A percentile compares a stretch with the other conserved stretches of the same genome.
These are phyloP conservation scores for Salvia splendens DNA, from an alignment of 257 asterid species.

Conservation along the genomic window DNA sequence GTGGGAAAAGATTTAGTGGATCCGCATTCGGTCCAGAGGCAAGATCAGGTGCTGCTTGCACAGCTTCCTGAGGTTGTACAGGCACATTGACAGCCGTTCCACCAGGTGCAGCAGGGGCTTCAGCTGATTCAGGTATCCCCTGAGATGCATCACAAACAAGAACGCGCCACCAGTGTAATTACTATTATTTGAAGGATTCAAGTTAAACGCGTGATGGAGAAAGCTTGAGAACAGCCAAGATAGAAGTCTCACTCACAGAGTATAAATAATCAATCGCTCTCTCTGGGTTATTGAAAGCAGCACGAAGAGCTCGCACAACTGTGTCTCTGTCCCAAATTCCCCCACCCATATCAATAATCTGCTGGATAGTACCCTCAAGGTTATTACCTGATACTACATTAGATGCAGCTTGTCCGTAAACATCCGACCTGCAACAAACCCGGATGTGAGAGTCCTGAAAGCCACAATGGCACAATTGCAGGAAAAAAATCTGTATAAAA, in stretches of 20 bases:
- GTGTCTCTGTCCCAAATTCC: constrained; percentile 85
- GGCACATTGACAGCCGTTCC: too few relatives aligned
- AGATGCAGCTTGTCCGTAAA: constrained; percentile 67
- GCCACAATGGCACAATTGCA: not conserved
- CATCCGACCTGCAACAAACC: constrained; percentile 46
- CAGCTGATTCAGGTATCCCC: too few relatives aligned
- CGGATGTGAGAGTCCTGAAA: not conserved
- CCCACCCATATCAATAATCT: constrained; percentile 90
- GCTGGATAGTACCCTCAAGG: constrained; percentile 70
- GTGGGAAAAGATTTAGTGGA: too few relatives aligned
- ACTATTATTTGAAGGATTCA: not conserved
- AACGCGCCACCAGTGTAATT: not conserved
- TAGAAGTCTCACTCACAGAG: constrained; percentile 42
- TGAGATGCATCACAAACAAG: too few relatives aligned
- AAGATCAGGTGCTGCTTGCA: too few relatives aligned
- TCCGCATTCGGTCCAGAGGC: too few relatives aligned
- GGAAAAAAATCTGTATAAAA: not conserved
- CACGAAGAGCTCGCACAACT: constrained; percentile 82
- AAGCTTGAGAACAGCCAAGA: not conserved
- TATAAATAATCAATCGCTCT: constrained; percentile 89
- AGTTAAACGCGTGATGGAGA: not conserved
- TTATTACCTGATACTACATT: constrained; percentile 70
- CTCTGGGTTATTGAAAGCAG: constrained; percentile 87
- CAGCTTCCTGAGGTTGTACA: too few relatives aligned
- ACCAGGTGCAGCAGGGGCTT: too few relatives aligned